These are phyloP conservation scores for Lecanicillium sp. DNA, from an alignment of 2,329 filamentous ascomycete species.

Conservation along the genomic window DNA sequence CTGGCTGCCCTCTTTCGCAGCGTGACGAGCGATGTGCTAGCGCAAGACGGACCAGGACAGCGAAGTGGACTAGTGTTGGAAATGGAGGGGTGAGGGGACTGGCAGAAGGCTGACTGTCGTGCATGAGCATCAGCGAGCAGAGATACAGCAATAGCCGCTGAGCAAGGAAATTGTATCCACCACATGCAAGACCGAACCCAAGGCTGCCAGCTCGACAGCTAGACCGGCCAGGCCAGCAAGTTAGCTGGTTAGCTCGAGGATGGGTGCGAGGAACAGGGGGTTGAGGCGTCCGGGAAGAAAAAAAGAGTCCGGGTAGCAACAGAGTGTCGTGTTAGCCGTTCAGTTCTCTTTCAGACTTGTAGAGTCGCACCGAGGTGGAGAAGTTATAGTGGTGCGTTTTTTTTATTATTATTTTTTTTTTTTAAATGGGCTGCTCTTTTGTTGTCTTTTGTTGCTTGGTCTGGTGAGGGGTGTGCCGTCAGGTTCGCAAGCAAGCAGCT, in stretches of 20 bases:
- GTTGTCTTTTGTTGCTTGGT: too few species aligned
- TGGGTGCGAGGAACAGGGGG: constrained; percentile 1
- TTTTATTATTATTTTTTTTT: neutral
- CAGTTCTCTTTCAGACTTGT: neutral
- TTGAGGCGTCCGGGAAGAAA: neutral
- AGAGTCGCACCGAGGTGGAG: constrained; percentile 1
- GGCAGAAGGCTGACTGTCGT: constrained; percentile 9
- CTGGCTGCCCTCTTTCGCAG: too few species aligned
- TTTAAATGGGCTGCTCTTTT: too few species aligned
- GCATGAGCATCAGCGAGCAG: constrained; percentile 12
- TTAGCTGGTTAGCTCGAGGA: neutral
- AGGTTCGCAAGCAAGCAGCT: neutral
- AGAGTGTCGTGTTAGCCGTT: neutral
- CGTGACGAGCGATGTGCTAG: constrained; percentile 10
- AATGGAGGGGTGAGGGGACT: neutral
- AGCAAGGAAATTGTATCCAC: constrained; percentile 2
- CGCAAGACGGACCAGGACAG: neutral
- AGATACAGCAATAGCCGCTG: constrained; percentile 10
- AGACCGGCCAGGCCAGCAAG: neutral
- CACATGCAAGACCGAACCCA: neutral
- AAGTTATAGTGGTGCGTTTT: neutral
- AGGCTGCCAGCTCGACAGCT: too few species aligned
- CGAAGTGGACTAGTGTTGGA: neutral
- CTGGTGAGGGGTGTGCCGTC: neutral
- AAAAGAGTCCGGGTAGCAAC: neutral